These are phyloP conservation scores for Ascoidea asiatica DNA, from an alignment of 805 yeast species.

Conservation along the genomic window DNA sequence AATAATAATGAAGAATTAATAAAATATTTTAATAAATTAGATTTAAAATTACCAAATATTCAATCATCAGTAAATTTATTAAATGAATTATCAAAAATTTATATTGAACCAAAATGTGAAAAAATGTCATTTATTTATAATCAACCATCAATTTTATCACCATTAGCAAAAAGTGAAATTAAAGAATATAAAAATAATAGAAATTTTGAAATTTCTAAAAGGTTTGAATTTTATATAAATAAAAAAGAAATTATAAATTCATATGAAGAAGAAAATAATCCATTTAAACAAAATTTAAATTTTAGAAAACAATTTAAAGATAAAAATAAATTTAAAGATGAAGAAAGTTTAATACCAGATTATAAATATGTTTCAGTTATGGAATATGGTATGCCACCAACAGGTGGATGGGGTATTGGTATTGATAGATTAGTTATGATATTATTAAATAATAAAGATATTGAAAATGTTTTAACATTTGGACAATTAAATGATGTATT, in stretches of 20 bases:
- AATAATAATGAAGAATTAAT: constrained; percentile 24
- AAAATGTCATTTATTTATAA: constrained; percentile 65
- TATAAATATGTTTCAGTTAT: constrained; percentile 54
- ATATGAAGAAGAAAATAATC: constrained; percentile 92
- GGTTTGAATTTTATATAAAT: constrained; percentile 76
- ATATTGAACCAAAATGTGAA: constrained; percentile 50
- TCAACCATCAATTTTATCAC: constrained; percentile 79
- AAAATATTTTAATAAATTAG: constrained; percentile 24
- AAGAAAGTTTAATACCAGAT: constrained; percentile 49
- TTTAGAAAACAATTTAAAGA: constrained; percentile 44
- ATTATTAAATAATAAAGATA: constrained; percentile 46
- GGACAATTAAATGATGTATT: constrained; percentile 63
- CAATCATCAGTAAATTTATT: constrained; percentile 45
- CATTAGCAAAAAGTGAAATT: constrained; percentile 60
- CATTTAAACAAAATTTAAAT: constrained; percentile 52
- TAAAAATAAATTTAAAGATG: constrained; percentile 35
- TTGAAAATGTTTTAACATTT: constrained; percentile 64
- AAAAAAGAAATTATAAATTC: constrained; percentile 84
- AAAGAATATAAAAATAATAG: constrained; percentile 18
- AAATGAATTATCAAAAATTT: constrained; percentile 47
- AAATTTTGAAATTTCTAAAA: constrained; percentile 32
- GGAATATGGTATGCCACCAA: constrained; percentile 95
- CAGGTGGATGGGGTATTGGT: constrained; percentile 99
- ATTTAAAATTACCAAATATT: constrained; percentile 23
- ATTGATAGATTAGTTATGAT: constrained; percentile 90